Conservation (phyloP, 2,329 filamentous ascomycete species). For the Lachnellula cervina region DNA sequence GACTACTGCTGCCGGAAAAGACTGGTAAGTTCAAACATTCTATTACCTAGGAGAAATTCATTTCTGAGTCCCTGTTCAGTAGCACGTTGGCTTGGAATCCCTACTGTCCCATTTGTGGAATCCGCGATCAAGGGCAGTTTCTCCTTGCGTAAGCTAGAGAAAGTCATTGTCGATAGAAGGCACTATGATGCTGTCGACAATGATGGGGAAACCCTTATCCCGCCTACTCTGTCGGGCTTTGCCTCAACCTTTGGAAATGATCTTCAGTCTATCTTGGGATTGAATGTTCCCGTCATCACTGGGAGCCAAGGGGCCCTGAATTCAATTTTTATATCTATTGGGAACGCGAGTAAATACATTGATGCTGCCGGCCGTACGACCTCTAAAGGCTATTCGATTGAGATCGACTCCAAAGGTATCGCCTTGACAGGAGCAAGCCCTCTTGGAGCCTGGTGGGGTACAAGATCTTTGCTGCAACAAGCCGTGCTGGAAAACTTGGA, state of each 20-base stretch:
- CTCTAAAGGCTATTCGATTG: slow-evolving; percentile 45
- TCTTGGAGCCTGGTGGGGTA: slow-evolving; percentile 55
- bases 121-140: slow-evolving; percentile 25
- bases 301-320: slow-evolving; percentile 16
- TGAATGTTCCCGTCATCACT: slow-evolving; percentile 29
- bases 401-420: slow-evolving; percentile 37
- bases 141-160: slow-evolving; percentile 25
- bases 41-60: too few relatives aligned
- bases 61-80: neutral
- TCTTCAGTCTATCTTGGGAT: slow-evolving; percentile 27
- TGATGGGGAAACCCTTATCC: slow-evolving; percentile 46
- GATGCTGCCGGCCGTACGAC: slow-evolving; percentile 44
- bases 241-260: slow-evolving; percentile 42
- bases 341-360: slow-evolving; percentile 35
- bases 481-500: slow-evolving; percentile 36
- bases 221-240: slow-evolving; percentile 38
- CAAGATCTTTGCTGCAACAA: slow-evolving; percentile 50
- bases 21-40: too few relatives aligned
- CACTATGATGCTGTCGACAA: slow-evolving; percentile 40
- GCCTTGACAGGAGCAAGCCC: slow-evolving; percentile 48
- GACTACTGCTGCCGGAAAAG: too few relatives aligned
- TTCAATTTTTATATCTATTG: slow-evolving; percentile 44
- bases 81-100: slow-evolving; percentile 24
- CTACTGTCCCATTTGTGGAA: slow-evolving; percentile 32
- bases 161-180: slow-evolving; percentile 41